Percentiles rank a stretch among this genome's conserved stretches.
Evolutionary conservation across 495 filamentous ascomycete genomes (phyloP).

Genomic region (Trypethelium eluteriae): DNA sequence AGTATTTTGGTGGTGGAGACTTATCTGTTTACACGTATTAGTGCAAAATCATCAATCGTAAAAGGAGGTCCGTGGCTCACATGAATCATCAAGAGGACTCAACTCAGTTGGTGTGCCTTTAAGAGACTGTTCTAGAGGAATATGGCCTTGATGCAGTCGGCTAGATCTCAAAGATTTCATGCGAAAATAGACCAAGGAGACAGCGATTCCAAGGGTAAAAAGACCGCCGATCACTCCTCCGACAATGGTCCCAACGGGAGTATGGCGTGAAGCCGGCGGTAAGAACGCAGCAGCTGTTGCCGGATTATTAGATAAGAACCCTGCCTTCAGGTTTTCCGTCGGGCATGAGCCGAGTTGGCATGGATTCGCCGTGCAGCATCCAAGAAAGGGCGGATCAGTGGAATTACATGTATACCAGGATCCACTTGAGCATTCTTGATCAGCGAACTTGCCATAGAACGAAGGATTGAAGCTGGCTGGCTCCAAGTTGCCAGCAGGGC

Average conservation of each 20-base stretch:
- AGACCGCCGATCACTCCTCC: neutral
- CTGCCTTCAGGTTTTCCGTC: neutral
- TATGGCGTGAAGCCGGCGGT: neutral
- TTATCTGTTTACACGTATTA: neutral
- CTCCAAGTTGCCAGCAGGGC: conserved; percentile 4
- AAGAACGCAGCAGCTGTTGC: neutral
- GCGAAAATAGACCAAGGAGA: neutral
- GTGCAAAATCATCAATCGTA: neutral
- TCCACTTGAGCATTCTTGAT: neutral
- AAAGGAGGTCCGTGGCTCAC: neutral
- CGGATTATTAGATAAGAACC: neutral
- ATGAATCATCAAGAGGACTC: neutral
- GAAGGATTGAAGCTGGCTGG: conserved; percentile 7
- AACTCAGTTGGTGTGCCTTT: neutral
- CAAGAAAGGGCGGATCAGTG: conserved; percentile 1
- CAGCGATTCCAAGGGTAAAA: neutral
- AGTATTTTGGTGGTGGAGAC: conserved; percentile 3
- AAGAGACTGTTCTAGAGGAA: neutral
- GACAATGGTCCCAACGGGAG: neutral
- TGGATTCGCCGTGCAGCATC: conserved; percentile 1
- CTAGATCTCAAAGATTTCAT: neutral
- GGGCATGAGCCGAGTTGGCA: neutral
- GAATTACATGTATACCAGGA: neutral
- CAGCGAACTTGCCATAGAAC: neutral
- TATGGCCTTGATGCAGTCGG: neutral